phyloP scores from a whole-genome alignment of 2,329 filamentous ascomycete species.

The Pseudopyrenochaeta lycopersici region DNA sequence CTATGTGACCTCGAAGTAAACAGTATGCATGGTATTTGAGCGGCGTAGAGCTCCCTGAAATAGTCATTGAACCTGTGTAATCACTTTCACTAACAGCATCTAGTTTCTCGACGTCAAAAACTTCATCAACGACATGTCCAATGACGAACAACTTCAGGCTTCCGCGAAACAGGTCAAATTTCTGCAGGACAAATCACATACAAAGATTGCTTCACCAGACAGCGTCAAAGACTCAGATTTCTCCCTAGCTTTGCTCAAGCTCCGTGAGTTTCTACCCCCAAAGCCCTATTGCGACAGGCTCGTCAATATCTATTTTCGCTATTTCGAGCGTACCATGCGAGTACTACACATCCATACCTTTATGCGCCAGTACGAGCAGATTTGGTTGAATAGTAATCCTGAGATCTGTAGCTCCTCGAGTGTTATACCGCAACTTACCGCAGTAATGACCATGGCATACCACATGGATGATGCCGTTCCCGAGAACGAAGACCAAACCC shows the following conservation, averaged over 20 bases:
- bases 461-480: constrained; percentile 21
- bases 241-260: constrained; percentile 24
- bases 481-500: constrained; percentile 9
- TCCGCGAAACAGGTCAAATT: constrained; percentile 26
- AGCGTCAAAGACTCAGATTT: constrained; percentile 12
- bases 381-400: constrained; percentile 22
- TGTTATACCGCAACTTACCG: constrained; percentile 32
- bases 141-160: constrained; percentile 21
- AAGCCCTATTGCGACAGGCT: constrained; percentile 32
- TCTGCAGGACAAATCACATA: constrained; percentile 20
- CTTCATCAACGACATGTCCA: constrained; percentile 20
- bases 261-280: constrained; percentile 27
- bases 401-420: constrained; percentile 24
- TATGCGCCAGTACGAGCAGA: constrained; percentile 28
- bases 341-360: constrained; percentile 37
- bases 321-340: constrained; percentile 35
- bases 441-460: constrained; percentile 31
- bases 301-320: constrained; percentile 23
- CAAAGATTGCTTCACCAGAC: constrained; percentile 17
- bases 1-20: neutral
- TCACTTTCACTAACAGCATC: constrained; percentile 19
- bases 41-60: too few species aligned
- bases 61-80: constrained; percentile 4
- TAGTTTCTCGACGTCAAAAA: constrained; percentile 27
- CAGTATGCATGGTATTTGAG: too few species aligned